Conservation (phyloP, 2,329 filamentous ascomycete species). For the Trichoderma brevicompactum region DNA sequence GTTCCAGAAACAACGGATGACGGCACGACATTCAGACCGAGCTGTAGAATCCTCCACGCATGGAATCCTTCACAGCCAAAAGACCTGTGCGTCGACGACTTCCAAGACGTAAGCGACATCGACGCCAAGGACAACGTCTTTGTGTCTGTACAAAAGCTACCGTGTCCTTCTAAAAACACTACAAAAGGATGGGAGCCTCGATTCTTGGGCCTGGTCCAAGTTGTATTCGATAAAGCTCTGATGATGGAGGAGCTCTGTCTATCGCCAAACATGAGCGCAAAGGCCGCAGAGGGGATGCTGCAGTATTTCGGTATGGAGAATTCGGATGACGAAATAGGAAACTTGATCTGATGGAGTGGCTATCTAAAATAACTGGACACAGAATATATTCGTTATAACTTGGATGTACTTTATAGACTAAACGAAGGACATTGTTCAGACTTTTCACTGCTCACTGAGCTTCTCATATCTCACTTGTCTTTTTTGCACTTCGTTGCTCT, state of each 20-base stretch:
- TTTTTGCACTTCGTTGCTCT: no score
- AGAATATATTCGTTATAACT: no score
- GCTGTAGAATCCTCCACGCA: background rate
- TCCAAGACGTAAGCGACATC: background rate
- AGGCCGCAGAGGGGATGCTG: slow-evolving; percentile 8
- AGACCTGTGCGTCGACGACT: background rate
- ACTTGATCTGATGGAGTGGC: no score
- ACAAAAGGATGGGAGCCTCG: slow-evolving; percentile 7
- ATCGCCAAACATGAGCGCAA: background rate
- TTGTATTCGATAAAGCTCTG: slow-evolving; percentile 18
- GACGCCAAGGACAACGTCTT: slow-evolving; percentile 7
- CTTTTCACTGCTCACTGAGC: no score
- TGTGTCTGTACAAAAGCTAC: slow-evolving; percentile 12
- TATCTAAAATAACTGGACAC: no score
- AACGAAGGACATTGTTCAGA: no score
- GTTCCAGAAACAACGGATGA: background rate
- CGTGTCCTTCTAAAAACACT: background rate
- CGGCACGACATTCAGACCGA: background rate
- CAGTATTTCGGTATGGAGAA: slow-evolving; percentile 17
- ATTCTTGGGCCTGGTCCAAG: slow-evolving; percentile 17
- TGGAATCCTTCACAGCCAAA: background rate
- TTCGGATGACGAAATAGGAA: slow-evolving; percentile 14
- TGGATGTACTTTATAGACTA: no score
- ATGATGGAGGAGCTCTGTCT: slow-evolving; percentile 17
- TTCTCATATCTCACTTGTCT: no score